phyloP scores from a whole-genome alignment of 192 early-diverging fungal genomes.

The Dispira simplex region DNA sequence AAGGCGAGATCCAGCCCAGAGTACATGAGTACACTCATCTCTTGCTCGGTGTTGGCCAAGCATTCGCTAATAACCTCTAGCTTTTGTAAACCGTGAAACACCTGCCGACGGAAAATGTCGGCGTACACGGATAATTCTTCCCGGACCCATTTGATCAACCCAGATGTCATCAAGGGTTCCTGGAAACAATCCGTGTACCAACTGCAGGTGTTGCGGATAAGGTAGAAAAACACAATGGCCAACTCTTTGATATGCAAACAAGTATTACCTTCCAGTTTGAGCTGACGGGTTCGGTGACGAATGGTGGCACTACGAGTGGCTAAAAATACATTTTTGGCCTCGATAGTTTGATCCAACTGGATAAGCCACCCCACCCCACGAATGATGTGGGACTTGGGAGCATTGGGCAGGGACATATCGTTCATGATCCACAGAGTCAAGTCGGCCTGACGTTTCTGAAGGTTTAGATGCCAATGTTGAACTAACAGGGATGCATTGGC shows the following conservation, averaged over 20 bases:
- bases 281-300: slow-evolving; percentile 43
- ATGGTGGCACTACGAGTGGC: slow-evolving; percentile 60
- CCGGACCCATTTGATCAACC: slow-evolving; percentile 85
- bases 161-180: slow-evolving; percentile 77
- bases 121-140: slow-evolving; percentile 75
- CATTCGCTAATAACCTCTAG: slow-evolving; percentile 79
- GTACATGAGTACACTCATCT: slow-evolving; percentile 62
- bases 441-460: slow-evolving; percentile 25
- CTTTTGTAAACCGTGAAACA: slow-evolving; percentile 61
- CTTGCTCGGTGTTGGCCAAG: slow-evolving; percentile 54
- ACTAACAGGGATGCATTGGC: slow-evolving; percentile 18
- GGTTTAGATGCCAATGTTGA: slow-evolving; percentile 13
- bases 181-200: slow-evolving; percentile 89
- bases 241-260: slow-evolving; percentile 70
- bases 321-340: slow-evolving; percentile 83
- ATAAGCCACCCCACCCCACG: slow-evolving; percentile 66
- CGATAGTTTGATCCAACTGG: slow-evolving; percentile 52
- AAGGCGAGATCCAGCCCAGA: slow-evolving; percentile 77
- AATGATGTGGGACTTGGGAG: slow-evolving; percentile 66
- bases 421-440: slow-evolving; percentile 35
- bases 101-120: slow-evolving; percentile 73
- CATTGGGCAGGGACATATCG: slow-evolving; percentile 68
- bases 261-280: slow-evolving; percentile 82
- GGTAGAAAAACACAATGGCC: slow-evolving; percentile 72
- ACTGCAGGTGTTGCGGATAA: slow-evolving; percentile 90